These are phyloP conservation scores for Fusarium tupiense DNA, from an alignment of 2,329 filamentous ascomycete species.

Conservation along the genomic window DNA sequence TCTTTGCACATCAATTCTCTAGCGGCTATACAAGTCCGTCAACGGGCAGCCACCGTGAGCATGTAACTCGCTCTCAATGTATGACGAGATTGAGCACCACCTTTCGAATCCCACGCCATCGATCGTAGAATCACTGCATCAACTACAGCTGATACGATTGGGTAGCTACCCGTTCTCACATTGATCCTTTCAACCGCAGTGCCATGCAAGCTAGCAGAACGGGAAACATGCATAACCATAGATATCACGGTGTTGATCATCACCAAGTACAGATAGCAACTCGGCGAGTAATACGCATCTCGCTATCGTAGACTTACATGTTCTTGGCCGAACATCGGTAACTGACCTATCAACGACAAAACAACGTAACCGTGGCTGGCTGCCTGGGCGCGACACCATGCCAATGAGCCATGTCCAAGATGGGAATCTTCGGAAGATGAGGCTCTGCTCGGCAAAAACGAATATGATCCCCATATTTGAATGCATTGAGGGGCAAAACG, in stretches of 20 bases:
- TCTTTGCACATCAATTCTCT: neutral
- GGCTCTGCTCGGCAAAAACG: slow-evolving; percentile 27
- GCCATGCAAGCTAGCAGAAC: slow-evolving; percentile 16
- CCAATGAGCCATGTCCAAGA: slow-evolving; percentile 1
- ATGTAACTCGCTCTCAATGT: neutral
- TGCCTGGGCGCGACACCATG: neutral
- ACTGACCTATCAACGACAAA: slow-evolving; percentile 2
- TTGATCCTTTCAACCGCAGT: slow-evolving; percentile 5
- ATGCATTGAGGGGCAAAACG: slow-evolving; percentile 17
- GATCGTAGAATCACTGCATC: slow-evolving; percentile 7
- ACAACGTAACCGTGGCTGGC: slow-evolving; percentile 2
- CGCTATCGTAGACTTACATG: neutral
- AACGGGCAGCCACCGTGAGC: neutral
- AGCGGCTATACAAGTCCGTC: neutral
- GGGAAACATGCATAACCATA: slow-evolving; percentile 7
- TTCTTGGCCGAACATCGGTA: neutral
- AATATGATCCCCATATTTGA: slow-evolving; percentile 2
- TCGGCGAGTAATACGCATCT: slow-evolving; percentile 5
- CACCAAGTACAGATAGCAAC: slow-evolving; percentile 3
- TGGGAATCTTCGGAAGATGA: slow-evolving; percentile 26
- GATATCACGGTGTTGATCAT: neutral
- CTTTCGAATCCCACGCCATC: slow-evolving; percentile 7
- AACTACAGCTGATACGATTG: slow-evolving; percentile 8
- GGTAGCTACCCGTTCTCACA: slow-evolving; percentile 5
- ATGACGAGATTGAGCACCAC: neutral